Percentiles rank a stretch among this genome's conserved stretches.
phyloP scores from a whole-genome alignment of 2,329 filamentous ascomycete species.

The Dichotomopilus funicola region DNA sequence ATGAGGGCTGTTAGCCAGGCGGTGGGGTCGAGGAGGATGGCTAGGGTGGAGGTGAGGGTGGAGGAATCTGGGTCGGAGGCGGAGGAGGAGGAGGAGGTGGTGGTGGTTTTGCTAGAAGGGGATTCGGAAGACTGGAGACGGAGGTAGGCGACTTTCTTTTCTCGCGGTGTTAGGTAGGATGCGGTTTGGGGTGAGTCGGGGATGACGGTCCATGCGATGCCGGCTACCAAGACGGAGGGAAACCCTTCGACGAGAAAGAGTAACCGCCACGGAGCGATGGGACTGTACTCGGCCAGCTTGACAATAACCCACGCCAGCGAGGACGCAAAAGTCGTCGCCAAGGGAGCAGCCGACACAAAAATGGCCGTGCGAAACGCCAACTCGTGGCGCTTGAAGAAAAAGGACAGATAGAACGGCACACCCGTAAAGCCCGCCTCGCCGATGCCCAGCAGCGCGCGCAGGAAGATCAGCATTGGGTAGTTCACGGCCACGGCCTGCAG shows the following conservation, averaged over 20 bases:
- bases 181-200: conserved; percentile 69
- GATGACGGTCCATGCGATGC: conserved; percentile 66
- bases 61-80: conserved; percentile 38
- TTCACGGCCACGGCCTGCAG: conserved; percentile 61
- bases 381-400: conserved; percentile 62
- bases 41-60: conserved; percentile 49
- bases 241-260: conserved; percentile 82
- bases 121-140: conserved; percentile 41
- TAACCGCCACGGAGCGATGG: conserved; percentile 77
- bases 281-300: conserved; percentile 54
- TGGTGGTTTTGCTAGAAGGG: background rate
- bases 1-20: conserved; percentile 72
- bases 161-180: conserved; percentile 53
- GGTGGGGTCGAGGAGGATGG: conserved; percentile 58
- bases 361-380: conserved; percentile 79
- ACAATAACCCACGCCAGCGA: conserved; percentile 74
- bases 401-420: conserved; percentile 57
- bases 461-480: conserved; percentile 51
- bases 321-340: conserved; percentile 77
- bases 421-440: conserved; percentile 61
- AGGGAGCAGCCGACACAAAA: conserved; percentile 76
- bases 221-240: conserved; percentile 68
- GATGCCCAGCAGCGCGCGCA: conserved; percentile 53
- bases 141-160: conserved; percentile 63
- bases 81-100: conserved; percentile 11